phyloP scores from a whole-genome alignment of 2,329 filamentous ascomycete genomes.

The Trichoderma lentiforme region DNA sequence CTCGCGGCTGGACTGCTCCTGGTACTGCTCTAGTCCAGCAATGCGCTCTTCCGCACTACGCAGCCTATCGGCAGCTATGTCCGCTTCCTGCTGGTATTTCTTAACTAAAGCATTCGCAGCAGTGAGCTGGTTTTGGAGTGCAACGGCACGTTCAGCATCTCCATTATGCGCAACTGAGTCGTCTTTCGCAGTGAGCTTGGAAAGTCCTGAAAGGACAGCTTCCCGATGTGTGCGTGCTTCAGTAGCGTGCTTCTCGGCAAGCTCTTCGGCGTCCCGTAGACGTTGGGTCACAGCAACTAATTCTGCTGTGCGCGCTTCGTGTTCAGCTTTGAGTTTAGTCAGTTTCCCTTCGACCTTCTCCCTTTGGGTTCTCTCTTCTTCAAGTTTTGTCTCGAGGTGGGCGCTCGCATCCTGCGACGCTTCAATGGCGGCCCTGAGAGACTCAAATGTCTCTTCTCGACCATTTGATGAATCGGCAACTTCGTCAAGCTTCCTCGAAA shows the following conservation, averaged over 20 bases:
- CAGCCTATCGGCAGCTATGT: conserved; percentile 81
- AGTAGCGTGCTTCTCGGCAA: conserved; percentile 80
- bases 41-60: conserved; percentile 94
- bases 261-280: conserved; percentile 79
- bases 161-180: conserved; percentile 44
- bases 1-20: conserved; percentile 94
- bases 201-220: conserved; percentile 77
- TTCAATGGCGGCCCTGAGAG: conserved; percentile 72
- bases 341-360: conserved; percentile 76
- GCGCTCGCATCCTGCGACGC: conserved; percentile 75
- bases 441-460: conserved; percentile 67
- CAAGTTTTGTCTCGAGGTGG: conserved; percentile 74
- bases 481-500: conserved; percentile 66
- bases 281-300: conserved; percentile 71
- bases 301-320: conserved; percentile 76
- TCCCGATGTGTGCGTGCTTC: conserved; percentile 84
- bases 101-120: conserved; percentile 76
- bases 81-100: conserved; percentile 85
- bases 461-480: conserved; percentile 64
- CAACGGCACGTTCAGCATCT: conserved; percentile 63
- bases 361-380: conserved; percentile 74
- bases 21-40: conserved; percentile 91
- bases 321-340: conserved; percentile 71
- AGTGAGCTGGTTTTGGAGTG: conserved; percentile 76
- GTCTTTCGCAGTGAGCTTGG: conserved; percentile 63